A percentile compares a stretch with the other conserved stretches of the same genome.
Conservation (phyloP, 108 stramenopile genomes). For the Cylindrotheca closterium region DNA sequence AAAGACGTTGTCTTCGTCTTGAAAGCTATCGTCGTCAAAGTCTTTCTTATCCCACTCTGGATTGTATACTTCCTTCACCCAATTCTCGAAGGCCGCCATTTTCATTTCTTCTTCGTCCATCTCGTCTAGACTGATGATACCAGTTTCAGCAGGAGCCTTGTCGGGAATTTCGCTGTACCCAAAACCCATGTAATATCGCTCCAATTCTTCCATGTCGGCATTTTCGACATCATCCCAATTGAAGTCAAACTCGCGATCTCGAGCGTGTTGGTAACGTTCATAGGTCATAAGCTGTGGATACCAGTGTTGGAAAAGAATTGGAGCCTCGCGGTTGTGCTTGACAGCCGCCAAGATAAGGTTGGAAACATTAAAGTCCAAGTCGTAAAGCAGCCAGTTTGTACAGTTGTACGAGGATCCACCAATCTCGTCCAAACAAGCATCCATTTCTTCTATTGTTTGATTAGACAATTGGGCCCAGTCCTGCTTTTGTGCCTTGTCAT, state of each 20-base stretch:
- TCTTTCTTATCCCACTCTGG: slow-evolving; percentile 75
- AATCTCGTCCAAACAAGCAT: slow-evolving; percentile 33
- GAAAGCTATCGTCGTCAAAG: slow-evolving; percentile 80
- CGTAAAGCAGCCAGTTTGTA: slow-evolving; percentile 77
- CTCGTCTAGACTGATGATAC: slow-evolving; percentile 68
- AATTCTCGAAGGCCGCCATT: slow-evolving; percentile 81
- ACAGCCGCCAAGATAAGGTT: slow-evolving; percentile 80
- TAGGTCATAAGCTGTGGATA: slow-evolving; percentile 75
- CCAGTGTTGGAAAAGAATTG: slow-evolving; percentile 80
- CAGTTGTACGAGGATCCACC: slow-evolving; percentile 37
- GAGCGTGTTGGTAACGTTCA: slow-evolving; percentile 61
- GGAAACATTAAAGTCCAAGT: slow-evolving; percentile 80
- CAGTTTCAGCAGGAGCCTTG: slow-evolving; percentile 67
- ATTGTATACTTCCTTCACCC: slow-evolving; percentile 88
- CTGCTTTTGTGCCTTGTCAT: slow-evolving; percentile 39
- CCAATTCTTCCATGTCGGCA: slow-evolving; percentile 72
- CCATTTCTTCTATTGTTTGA: slow-evolving; percentile 49
- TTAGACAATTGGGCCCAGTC: slow-evolving; percentile 47
- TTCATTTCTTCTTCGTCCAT: slow-evolving; percentile 84
- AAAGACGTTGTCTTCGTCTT: slow-evolving; percentile 79
- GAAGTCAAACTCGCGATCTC: slow-evolving; percentile 72
- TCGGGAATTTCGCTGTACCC: slow-evolving; percentile 77
- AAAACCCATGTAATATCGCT: slow-evolving; percentile 73
- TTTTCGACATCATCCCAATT: slow-evolving; percentile 78
- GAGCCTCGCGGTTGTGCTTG: slow-evolving; percentile 80